Evolutionary conservation across 768 basidiomycete genomes (phyloP), one percentile per base, ranked within the genome.

Genomic region (Tephrocybe sp.): DNA sequence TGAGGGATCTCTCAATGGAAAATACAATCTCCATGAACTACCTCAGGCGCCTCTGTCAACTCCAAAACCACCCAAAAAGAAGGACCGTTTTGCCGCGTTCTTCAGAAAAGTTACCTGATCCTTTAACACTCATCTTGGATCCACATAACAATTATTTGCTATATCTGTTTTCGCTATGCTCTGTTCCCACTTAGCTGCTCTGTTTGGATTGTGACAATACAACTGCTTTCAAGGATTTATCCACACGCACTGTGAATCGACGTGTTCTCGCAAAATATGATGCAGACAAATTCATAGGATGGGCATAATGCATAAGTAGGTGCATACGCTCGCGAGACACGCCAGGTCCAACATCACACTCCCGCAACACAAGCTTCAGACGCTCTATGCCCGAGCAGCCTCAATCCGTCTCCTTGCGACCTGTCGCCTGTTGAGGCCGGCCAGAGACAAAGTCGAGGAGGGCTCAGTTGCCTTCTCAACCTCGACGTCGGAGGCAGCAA

Each of bases 401-500:
- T 91, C 88, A 62, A 92, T 92, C 61, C 91, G 83, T 78, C 76
- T 88, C 75, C 90, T 82, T 59, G 91, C 91, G 22, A 92, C 74
- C 69, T 92, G 91, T 72, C 89, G 76, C 70, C 91, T 79, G 81
- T 92, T 92, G 57, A 93, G 73, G 47, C 87, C 87, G 36, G 75
- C 62, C 44, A 91, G 70, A 22, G 80, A 71, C 27, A 73, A 61
- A 15, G 67, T 63, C 37, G 74, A 72, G 49, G 79, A 72, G 69
- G 89, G 87, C 74, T 94, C 92, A 62, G 90, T 94, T 67, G 85
- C 85, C 69, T 93, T 91, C 76, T 96, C 91, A 43, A 98, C 93
- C 69, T 92, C 86, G 55, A 79, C 82, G 32, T 87, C 85, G 31
- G 82, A 73, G 47, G 86, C 86, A 41, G 84, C 75, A 55, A 98